Evolutionary conservation across 164 flowering plant species (phyloP).

Genomic region (Santalum album): DNA sequence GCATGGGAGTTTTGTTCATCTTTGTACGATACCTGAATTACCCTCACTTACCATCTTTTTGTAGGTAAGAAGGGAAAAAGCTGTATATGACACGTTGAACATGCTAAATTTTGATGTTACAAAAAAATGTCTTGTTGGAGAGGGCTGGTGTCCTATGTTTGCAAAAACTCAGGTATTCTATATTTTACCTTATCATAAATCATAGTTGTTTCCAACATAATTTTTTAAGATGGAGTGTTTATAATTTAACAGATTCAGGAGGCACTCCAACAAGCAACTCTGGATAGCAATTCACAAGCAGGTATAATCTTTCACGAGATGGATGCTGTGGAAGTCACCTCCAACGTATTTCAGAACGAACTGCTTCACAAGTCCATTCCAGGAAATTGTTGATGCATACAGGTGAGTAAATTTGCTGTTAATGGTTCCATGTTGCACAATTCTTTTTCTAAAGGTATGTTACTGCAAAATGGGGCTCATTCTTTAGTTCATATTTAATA

Average conservation of each 20-base stretch:
- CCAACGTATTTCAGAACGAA: conserved; percentile 93
- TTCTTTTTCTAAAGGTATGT: neutral
- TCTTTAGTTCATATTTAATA: too few species aligned
- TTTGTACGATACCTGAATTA: too few species aligned
- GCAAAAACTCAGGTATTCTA: conserved; percentile 66
- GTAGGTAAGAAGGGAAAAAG: conserved; percentile 91
- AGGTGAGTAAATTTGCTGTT: conserved; percentile 43
- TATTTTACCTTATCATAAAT: neutral
- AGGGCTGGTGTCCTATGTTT: conserved; percentile 95
- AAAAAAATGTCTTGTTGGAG: conserved; percentile 96
- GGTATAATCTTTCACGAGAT: conserved; percentile 86
- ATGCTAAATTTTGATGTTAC: conserved; percentile 98
- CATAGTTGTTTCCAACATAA: neutral
- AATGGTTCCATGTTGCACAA: neutral
- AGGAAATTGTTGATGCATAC: conserved; percentile 97
- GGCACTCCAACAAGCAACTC: conserved; percentile 86
- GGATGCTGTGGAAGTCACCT: conserved; percentile 85
- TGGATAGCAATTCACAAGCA: conserved; percentile 89
- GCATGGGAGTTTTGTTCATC: too few species aligned
- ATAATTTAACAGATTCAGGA: conserved; percentile 69
- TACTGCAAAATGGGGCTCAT: too few species aligned
- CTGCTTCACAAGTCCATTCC: conserved; percentile 69
- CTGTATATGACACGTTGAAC: conserved; percentile 87
- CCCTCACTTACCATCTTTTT: conserved; percentile 8
- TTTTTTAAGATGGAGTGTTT: neutral